These are phyloP conservation scores for Coniochaeta ligniaria DNA, from an alignment of 2,329 filamentous ascomycete species.

Conservation along the genomic window DNA sequence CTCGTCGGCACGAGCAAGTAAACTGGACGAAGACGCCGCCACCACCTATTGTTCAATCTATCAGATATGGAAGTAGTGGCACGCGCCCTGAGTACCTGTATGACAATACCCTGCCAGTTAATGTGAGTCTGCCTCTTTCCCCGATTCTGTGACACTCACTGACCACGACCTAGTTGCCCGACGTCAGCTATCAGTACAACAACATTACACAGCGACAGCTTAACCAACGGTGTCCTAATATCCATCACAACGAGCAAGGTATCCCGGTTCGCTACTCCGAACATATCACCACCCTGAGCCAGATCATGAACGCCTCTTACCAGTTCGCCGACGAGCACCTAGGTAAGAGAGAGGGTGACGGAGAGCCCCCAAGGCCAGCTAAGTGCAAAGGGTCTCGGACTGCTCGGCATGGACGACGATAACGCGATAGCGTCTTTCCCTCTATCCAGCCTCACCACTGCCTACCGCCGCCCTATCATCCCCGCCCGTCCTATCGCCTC, in stretches of 20 bases:
- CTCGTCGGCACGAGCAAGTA: too few species aligned
- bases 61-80: too few species aligned
- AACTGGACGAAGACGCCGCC: too few species aligned
- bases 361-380: conserved; percentile 40
- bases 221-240: conserved; percentile 35
- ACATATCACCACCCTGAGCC: conserved; percentile 26
- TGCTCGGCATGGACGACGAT: conserved; percentile 11
- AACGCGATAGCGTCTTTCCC: too few species aligned
- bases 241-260: conserved; percentile 30
- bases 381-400: conserved; percentile 35
- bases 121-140: conserved; percentile 31
- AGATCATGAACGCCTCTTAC: conserved; percentile 17
- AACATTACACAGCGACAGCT: conserved; percentile 35
- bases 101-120: conserved; percentile 35
- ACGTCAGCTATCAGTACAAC: conserved; percentile 38
- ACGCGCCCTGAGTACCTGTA: conserved; percentile 35
- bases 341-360: conserved; percentile 44
- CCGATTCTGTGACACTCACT: conserved; percentile 9
- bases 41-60: too few species aligned
- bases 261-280: conserved; percentile 34
- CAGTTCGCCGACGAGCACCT: conserved; percentile 22
- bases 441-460: too few species aligned
- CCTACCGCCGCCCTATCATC: too few species aligned
- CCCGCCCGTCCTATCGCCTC: too few species aligned
- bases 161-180: conserved; percentile 17